phyloP scores from a whole-genome alignment of 495 filamentous ascomycete species.

The Rostrohypoxylon terebratum region DNA sequence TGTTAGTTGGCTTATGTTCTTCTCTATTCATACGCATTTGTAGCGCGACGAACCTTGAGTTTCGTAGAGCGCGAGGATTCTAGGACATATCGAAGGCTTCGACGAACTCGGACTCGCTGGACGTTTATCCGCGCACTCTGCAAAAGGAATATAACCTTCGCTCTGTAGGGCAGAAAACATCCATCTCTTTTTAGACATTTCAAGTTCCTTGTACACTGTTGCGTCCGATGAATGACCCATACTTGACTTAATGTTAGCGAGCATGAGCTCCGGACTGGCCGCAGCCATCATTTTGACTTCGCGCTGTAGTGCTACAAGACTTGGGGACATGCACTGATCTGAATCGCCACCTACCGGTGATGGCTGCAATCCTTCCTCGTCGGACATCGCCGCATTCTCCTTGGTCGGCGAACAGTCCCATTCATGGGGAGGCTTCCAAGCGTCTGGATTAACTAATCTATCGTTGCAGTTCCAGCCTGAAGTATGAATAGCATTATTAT shows the following conservation, averaged over 20 bases:
- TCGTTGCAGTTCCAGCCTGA: slow-evolving; percentile 38
- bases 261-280: slow-evolving; percentile 56
- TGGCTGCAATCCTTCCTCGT: slow-evolving; percentile 30
- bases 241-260: slow-evolving; percentile 59
- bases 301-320: slow-evolving; percentile 51
- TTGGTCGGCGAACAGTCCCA: slow-evolving; percentile 50
- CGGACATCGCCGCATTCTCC: slow-evolving; percentile 22
- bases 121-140: slow-evolving; percentile 14
- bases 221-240: slow-evolving; percentile 56
- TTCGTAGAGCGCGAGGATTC: slow-evolving; percentile 58
- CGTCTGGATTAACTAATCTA: slow-evolving; percentile 47
- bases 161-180: slow-evolving; percentile 56
- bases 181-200: slow-evolving; percentile 58
- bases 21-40: neutral
- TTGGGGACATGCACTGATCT: slow-evolving; percentile 43
- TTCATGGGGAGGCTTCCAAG: slow-evolving; percentile 58
- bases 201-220: slow-evolving; percentile 53
- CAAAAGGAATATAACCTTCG: slow-evolving; percentile 40
- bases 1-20: slow-evolving; percentile 32
- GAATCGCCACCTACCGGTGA: slow-evolving; percentile 30
- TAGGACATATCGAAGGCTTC: slow-evolving; percentile 41
- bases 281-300: slow-evolving; percentile 59
- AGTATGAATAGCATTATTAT: slow-evolving; percentile 31
- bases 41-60: slow-evolving; percentile 50
- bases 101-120: slow-evolving; percentile 23